Base-by-base conservation (phyloP, 495 filamentous ascomycete species). In the Recurvomyces mirabilis region DNA sequence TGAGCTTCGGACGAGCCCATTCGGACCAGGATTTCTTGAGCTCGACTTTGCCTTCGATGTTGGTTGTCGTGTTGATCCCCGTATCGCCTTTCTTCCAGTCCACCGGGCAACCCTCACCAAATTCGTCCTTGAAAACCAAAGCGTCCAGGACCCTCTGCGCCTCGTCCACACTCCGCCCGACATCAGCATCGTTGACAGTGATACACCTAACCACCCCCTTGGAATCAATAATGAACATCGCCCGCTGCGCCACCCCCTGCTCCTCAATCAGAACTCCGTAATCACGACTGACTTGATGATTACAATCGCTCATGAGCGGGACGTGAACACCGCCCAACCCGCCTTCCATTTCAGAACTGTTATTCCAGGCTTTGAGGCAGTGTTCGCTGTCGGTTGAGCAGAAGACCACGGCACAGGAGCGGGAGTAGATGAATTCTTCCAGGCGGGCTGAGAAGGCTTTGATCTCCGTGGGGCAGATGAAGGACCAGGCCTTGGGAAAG, bases 191-290 rank as follows among this genome's bases (percentile, higher is more conserved):
- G 61, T 76, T 75, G 60, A 76, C 65, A 43, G 73, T 75, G 50
- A 75, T 74, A 68, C 65, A 68, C 30, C 74, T 58, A 5, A 77
- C 55, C 5, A 68, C 56, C 23, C 70, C 71, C 54, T 69, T 67
- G 19, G 73, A 72, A 53, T 77, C 73, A 52, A 77, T 76, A 50
- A 77, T 62, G 61, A 77, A 77, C 23, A 75, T 60, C n/a, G 71
- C 73, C 11, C 73, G 60, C 24, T 75, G 67, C 32, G 74, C 69
- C 43, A 77, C 62, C 23, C 73, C 73, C 45, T 70, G 66, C 11
- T 73, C 71, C 53, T 75, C 73, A 29, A 74, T 63, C 46, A 77
- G 57, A n/a, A 77, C 72, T 35, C 70, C 72, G 56, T 77, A 77
- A 53, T 65, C 68, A 41, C 63, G 61, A 17, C 67, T 68, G 43